Evolutionary conservation across 2,329 filamentous ascomycete genomes (phyloP), one percentile per base, ranked within the genome.

Genomic region (Pseudocercospora fuligena): DNA sequence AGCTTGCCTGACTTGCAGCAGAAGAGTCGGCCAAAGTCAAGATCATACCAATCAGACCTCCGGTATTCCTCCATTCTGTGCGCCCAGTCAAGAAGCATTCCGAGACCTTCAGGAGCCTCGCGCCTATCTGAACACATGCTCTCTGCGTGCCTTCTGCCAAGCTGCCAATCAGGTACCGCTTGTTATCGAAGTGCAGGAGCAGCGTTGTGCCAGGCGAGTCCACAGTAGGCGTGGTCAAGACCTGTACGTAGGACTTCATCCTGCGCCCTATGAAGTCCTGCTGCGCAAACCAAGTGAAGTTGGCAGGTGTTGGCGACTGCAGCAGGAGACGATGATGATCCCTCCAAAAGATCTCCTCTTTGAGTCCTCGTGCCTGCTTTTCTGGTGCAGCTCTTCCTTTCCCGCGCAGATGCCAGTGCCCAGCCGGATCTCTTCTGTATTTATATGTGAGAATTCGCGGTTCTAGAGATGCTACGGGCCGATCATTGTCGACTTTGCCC

Each of bases 71-170:
- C 93, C 93, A 97, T 76, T 88, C 85, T 47, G 91, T 87, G 47
- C 84, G 85, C 2, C 95, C 95, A 0, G 92, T 92, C 66, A 99
- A 78, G 78, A 99, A 97, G 65, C 97, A 82, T 73, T 97, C 89
- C 56, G 88, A 87, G 0, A 92, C 83, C 76, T 90, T 90, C 29
- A 83, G 79, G 71, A 96, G 74, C 36, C 85, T 82, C 9, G 90
- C 76, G 64, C 89, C 91, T 69, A 90, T 87, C 79, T 94, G 89
- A 43, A 85, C 84, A 75, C 91, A 84, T 57, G 89, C 88, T 65
- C 95, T 87, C 82, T 98, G 95, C 0, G 91, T 91, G 16, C 94
- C 95, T 79, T 99, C 95, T 9, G 89, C 82, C 16, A 94, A 78
- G 73, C 91, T 90, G 21, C 95, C 95, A 75, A 99, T 91, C 16